Evolutionary conservation across 345 rosid species (phyloP).

Genomic region (Eucalyptus cloeziana): DNA sequence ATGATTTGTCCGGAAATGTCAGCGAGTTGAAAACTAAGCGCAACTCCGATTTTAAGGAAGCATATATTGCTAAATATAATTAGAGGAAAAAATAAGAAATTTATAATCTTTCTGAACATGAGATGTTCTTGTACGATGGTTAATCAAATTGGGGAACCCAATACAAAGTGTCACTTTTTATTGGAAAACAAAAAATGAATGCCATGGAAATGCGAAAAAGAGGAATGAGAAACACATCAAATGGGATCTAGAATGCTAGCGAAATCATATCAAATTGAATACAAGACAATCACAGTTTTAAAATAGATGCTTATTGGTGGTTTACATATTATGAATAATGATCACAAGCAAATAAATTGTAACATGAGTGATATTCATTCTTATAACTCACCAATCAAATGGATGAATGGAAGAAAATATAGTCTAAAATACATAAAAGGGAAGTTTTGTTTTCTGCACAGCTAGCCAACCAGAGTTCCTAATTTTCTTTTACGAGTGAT

Average conservation of each 20-base stretch:
- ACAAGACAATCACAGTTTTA: neutral
- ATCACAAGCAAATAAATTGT: neutral
- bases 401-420: neutral
- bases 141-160: neutral
- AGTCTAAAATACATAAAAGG: neutral
- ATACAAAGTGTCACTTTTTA: neutral
- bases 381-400: neutral
- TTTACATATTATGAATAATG: neutral
- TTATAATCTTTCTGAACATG: neutral
- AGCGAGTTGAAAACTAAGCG: neutral
- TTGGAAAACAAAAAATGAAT: neutral
- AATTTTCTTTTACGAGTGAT: accelerated
- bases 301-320: accelerated
- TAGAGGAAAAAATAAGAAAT: neutral
- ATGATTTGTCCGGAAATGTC: neutral
- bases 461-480: neutral
- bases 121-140: neutral
- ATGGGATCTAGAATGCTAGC: neutral
- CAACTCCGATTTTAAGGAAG: neutral
- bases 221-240: neutral
- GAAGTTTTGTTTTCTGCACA: no score
- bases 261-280: neutral
- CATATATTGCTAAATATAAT: neutral
- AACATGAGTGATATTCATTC: neutral
- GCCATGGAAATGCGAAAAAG: neutral